Evolutionary conservation across 23 red algal species (phyloP), one percentile per base, ranked within the genome.

Genomic region (Gracilaria caudata): DNA sequence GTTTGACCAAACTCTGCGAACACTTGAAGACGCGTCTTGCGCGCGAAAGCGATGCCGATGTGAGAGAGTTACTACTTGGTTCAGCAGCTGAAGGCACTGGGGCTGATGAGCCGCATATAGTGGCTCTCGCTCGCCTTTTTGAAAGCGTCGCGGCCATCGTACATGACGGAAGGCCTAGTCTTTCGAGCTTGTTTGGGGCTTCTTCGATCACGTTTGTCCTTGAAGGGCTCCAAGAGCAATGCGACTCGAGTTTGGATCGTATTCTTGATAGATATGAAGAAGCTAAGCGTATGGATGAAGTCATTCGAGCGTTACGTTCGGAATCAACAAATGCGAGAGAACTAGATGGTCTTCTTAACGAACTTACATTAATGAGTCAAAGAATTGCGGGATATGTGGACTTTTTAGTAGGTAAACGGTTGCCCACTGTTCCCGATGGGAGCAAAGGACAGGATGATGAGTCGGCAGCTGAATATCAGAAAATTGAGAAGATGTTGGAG

Each of bases 41-140:
- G 0, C 39, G 46, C 12, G 92, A 87, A 35, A 72, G 56, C 34
- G 58, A 79, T 61, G 41, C 29, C 25, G 92, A 94, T 78, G 72
- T 94, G 24, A 41, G 92, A 23, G 66, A 59, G 23, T 60, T 94
- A 24, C 38, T 94, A 21, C 38, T 87, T 19, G 84, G 70, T 16
- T 44, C 60, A 3, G 43, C 58, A 21, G 39, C 32, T 11, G 66
- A 80, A 34, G 54, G 30, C 9, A n/a, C 43, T 14, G 65, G 58
- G 13, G 85, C 78, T 23, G 92, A 94, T 26, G 83, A 94, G 49
- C 77, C 78, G 38, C 93, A 95, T 79, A 82, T 94, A 44, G 64
- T 88, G 23, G 81, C 57, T 13, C 34, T 98, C 4, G 92, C 95
- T n/a, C 90, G 87, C 7, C 81, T 98, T 12, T 98, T 90, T 90